These are phyloP conservation scores for Endogone sp. DNA, from an alignment of 192 early-diverging fungal species.

Conservation along the genomic window DNA sequence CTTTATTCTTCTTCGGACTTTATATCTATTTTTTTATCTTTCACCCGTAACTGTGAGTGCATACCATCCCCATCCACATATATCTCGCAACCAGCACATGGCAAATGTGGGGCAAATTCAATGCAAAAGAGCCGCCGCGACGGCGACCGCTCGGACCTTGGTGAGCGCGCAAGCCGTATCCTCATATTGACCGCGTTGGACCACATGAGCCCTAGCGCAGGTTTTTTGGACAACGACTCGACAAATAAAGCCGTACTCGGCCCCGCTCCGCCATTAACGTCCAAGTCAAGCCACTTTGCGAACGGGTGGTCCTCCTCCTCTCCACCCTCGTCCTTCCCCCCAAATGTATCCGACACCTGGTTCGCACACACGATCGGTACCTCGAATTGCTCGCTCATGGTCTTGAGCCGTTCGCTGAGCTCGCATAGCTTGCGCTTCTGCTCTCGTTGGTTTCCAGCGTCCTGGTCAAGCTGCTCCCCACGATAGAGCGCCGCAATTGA, in stretches of 20 bases:
- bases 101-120: not conserved
- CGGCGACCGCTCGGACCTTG: conserved; percentile 7
- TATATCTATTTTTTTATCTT: not conserved
- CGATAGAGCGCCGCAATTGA: conserved; percentile 80
- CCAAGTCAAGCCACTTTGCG: conserved; percentile 20
- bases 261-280: conserved; percentile 15
- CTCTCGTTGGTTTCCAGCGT: conserved; percentile 17
- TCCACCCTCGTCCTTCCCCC: conserved; percentile 9
- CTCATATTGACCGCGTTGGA: conserved; percentile 68
- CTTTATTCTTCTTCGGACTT: not conserved
- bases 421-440: conserved; percentile 51
- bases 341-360: conserved; percentile 65
- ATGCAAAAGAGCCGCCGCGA: not conserved
- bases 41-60: not conserved
- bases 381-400: conserved; percentile 55
- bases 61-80: not conserved
- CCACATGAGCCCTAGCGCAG: conserved; percentile 72
- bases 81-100: not conserved
- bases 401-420: conserved; percentile 58
- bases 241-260: conserved; percentile 13
- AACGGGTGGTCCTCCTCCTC: conserved; percentile 3
- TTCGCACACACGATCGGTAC: conserved; percentile 76
- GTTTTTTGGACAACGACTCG: conserved; percentile 47
- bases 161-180: conserved; percentile 44
- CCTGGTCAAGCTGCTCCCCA: conserved; percentile 30